These are phyloP conservation scores for Trichothecium sympodiale DNA, from an alignment of 2,329 filamentous ascomycete genomes.

Conservation along the genomic window DNA sequence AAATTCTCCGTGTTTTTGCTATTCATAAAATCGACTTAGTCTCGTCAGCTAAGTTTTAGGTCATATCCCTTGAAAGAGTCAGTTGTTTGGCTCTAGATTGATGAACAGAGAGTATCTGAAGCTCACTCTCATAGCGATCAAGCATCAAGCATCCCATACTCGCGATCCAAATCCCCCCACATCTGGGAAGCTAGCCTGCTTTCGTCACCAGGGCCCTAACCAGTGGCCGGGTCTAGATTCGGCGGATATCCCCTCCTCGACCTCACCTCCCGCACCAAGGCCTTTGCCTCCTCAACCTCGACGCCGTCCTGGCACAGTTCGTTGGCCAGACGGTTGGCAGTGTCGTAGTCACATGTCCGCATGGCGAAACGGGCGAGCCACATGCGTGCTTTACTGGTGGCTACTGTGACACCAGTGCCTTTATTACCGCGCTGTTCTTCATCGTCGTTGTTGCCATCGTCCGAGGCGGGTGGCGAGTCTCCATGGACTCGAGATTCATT, in stretches of 20 bases:
- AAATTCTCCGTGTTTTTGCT: too few relatives aligned
- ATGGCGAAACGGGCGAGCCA: constrained; percentile 86
- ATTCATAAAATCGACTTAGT: too few relatives aligned
- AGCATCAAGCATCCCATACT: too few relatives aligned
- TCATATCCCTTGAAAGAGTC: too few relatives aligned
- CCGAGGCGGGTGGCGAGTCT: constrained; percentile 34
- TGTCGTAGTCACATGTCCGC: constrained; percentile 59
- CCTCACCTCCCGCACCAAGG: constrained; percentile 75
- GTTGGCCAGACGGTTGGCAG: constrained; percentile 70
- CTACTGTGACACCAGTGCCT: constrained; percentile 76
- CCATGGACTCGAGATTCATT: constrained; percentile 41
- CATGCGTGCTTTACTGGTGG: constrained; percentile 84
- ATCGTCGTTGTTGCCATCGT: constrained; percentile 20
- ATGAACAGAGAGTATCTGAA: too few relatives aligned
- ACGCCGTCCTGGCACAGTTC: constrained; percentile 93
- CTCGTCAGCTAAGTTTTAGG: too few relatives aligned
- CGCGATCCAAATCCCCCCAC: too few relatives aligned
- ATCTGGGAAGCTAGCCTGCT: too few relatives aligned
- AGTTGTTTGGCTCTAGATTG: too few relatives aligned
- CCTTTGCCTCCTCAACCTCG: constrained; percentile 95
- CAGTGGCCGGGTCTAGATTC: too few relatives aligned
- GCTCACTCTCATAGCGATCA: too few relatives aligned
- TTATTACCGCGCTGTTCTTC: constrained; percentile 23
- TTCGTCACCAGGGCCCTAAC: too few relatives aligned
- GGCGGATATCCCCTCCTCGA: constrained; percentile 49